These are phyloP conservation scores for Guyanaporus albipodus DNA, from an alignment of 768 basidiomycete species.

Conservation along the genomic window DNA sequence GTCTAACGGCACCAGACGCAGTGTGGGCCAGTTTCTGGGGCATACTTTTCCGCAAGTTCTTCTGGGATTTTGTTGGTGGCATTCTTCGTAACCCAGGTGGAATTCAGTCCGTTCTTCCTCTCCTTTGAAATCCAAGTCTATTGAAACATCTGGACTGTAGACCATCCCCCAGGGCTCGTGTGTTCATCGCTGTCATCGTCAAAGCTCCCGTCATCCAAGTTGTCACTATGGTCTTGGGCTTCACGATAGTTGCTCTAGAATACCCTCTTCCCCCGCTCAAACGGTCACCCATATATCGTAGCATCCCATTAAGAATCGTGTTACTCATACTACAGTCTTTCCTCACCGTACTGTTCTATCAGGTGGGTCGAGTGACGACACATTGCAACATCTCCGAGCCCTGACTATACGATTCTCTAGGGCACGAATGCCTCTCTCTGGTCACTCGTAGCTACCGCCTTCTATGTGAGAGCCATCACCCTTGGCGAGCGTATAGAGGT, in stretches of 20 bases:
- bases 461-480: constrained; percentile 62
- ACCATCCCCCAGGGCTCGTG: constrained; percentile 51
- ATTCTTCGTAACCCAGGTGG: constrained; percentile 76
- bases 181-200: constrained; percentile 76
- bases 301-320: constrained; percentile 57
- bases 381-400: not conserved
- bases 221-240: constrained; percentile 55
- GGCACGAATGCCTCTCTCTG: constrained; percentile 82
- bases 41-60: constrained; percentile 86
- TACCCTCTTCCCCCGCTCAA: constrained; percentile 62
- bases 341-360: constrained; percentile 68
- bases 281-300: constrained; percentile 57
- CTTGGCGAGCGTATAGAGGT: constrained; percentile 68
- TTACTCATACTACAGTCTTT: constrained; percentile 61
- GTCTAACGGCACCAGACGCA: constrained; percentile 45
- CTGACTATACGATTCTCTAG: constrained; percentile 35
- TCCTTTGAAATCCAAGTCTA: not conserved
- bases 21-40: constrained; percentile 82
- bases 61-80: constrained; percentile 92
- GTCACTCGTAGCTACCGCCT: constrained; percentile 65
- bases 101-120: constrained; percentile 53
- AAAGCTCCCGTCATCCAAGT: constrained; percentile 73
- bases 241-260: constrained; percentile 64
- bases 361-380: constrained; percentile 43
- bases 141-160: constrained; percentile 32